Evolutionary conservation across 345 rosid genomes (phyloP), one percentile per base, ranked within the genome.

Genomic region (Nasturtium officinale): DNA sequence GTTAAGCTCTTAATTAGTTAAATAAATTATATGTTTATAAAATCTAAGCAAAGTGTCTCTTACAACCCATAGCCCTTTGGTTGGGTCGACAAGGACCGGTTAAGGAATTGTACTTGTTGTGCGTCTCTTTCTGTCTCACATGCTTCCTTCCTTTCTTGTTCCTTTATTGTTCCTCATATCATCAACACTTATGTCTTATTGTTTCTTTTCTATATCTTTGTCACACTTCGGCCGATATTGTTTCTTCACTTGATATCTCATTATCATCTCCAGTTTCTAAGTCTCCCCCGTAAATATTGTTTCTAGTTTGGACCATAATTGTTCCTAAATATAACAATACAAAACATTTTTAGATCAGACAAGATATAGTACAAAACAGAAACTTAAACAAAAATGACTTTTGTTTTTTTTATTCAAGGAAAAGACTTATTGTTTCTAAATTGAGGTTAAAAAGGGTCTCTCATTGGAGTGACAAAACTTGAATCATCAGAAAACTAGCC

Each of bases 51-150:
- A 75, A 67, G 69, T 42, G 62, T 51, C 38, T 38, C 10, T 9
- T n/a, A 66, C 67, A 28, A 12, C 61, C n/a, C 54, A 74, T 58
- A 37, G 21, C 28, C 3, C 74, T 12, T 75, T 71, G 71, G 76
- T 57, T 77, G 67, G 13, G 55, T 64, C 29, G 76, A 77, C 61
- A 64, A 77, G 53, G 72, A 77, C 76, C 6, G 61, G 72, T 64
- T 56, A 70, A 77, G 76, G 80, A 35, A 70, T 51, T 56, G 65
- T 55, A 77, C 72, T 70, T 71, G 67, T 47, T 62, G 38, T 63
- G 64, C 20, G 64, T 77, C 76, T 46, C 64, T 77, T 46, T 70
- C 76, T 38, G 59, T 69, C 78, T 64, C 80, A 77, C 80, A 77
- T 77, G 80, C 67, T 64, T 71, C 56, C 17, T 64, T 57, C 38